These are phyloP conservation scores for Fomitopsis palustris DNA, from an alignment of 1,284 basidiomycete species.

Conservation along the genomic window DNA sequence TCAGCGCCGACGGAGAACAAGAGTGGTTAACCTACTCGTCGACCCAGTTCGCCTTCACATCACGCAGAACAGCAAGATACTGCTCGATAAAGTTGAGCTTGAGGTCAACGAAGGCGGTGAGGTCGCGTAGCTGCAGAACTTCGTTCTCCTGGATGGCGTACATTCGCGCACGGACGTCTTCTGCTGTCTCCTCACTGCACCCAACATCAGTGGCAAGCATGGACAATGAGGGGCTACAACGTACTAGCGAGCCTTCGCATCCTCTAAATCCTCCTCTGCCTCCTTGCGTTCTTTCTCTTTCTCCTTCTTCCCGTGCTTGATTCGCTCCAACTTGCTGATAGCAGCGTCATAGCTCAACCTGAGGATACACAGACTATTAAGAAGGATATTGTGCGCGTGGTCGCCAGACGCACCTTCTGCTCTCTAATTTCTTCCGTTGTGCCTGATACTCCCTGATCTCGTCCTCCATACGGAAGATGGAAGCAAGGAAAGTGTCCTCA, in stretches of 20 bases:
- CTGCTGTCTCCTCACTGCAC: constrained; percentile 73
- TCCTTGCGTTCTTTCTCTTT: constrained; percentile 67
- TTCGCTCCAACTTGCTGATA: constrained; percentile 59
- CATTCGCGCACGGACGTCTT: constrained; percentile 76
- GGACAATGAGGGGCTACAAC: constrained; percentile 24
- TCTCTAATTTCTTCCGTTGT: constrained; percentile 78
- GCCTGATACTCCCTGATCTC: constrained; percentile 72
- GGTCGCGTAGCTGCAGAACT: constrained; percentile 60
- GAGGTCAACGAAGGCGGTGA: constrained; percentile 66
- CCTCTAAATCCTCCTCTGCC: constrained; percentile 74
- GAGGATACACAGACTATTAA: neutral
- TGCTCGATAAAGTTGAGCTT: constrained; percentile 73
- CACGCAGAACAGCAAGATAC: constrained; percentile 66
- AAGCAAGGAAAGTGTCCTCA: constrained; percentile 65
- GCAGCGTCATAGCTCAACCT: constrained; percentile 80
- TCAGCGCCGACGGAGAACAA: neutral
- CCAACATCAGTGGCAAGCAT: neutral
- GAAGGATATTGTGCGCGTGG: neutral
- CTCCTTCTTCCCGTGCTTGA: constrained; percentile 64
- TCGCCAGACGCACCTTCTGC: constrained; percentile 50
- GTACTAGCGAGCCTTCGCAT: constrained; percentile 71
- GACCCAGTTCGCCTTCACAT: constrained; percentile 65
- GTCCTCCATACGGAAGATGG: constrained; percentile 57
- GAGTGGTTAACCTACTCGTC: constrained; percentile 42
- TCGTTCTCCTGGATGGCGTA: constrained; percentile 76